Evolutionary conservation across 176 grass and related monocot genomes (phyloP), one percentile per base, ranked within the genome.

Genomic region (Raddia guianensis): DNA sequence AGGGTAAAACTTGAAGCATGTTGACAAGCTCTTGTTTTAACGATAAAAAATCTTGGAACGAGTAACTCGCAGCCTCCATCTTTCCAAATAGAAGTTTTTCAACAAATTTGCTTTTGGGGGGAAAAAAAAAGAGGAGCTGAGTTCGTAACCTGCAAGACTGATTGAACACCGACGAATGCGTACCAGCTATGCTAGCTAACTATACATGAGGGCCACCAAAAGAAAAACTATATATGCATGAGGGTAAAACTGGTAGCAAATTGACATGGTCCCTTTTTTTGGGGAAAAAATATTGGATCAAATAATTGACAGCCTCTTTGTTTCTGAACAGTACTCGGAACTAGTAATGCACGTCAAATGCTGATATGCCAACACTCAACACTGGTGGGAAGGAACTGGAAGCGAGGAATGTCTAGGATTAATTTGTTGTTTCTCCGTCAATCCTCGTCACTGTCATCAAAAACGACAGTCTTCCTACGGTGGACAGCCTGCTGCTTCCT

Each of bases 361-460:
- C n/a, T n/a, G n/a, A 5, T 18, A 10, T 13, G 66, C 5, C 13
- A 42, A 81, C 67, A 59, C 10, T 8, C 13, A 42, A 81, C 67
- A 59, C 10, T 20, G 55, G 55, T 72, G 37, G 37, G 37, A 40
- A 40, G 10, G 34, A 27, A 27, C 27, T 27, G 27, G 27, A 35
- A 48, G 40, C 13, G 54, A 76, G 7, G 7, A 44, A 44, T 44
- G 60, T 63, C 47, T 48, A 40, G 67, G 20, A 12, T 2, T 65
- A 3, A 5, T 18, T 9, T 6, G 55, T 49, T 7, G 5, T 8
- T 6, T 14, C 76, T 20, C 61, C 2, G 46, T 87, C 69, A 91
- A 3, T 95, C 97, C 9, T 99, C 97, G 18, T 99, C 97, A 5
- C 92, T 91, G 67, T 98, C 96, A 80, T 98, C 96, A 80, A 88